A percentile compares a stretch with the other conserved stretches of the same genome.
phyloP scores from a whole-genome alignment of 2,329 filamentous ascomycete genomes.

The Xylaria sp. region DNA sequence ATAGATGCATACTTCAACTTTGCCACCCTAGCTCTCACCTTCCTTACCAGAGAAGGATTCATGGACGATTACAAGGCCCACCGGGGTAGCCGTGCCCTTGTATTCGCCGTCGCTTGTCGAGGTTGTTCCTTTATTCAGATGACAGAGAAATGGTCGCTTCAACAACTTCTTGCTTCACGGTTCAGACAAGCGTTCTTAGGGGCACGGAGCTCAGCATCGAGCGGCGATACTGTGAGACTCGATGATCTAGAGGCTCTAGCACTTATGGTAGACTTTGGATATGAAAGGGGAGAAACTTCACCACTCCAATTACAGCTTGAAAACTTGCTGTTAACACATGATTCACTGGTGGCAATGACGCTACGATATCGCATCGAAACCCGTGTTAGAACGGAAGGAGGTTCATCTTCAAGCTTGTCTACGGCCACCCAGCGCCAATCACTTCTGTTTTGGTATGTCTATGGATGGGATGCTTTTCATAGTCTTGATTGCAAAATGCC shows the following conservation, averaged over 20 bases:
- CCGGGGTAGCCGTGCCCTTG: conserved; percentile 13
- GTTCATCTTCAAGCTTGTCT: conserved; percentile 1
- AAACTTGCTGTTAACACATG: conserved; percentile 18
- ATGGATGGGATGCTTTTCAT: conserved; percentile 19
- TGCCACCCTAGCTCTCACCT: conserved; percentile 13
- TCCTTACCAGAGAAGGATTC: conserved; percentile 19
- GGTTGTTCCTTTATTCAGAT: conserved; percentile 16
- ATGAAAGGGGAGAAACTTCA: background rate
- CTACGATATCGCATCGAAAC: conserved; percentile 21
- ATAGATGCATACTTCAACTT: conserved; percentile 22
- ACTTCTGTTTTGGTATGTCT: conserved; percentile 18
- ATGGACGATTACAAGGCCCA: conserved; percentile 15
- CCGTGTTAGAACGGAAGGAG: background rate
- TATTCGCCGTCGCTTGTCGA: conserved; percentile 24
- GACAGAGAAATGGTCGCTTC: conserved; percentile 14
- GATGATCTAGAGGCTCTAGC: conserved; percentile 22
- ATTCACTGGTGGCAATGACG: conserved; percentile 22
- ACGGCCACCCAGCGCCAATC: conserved; percentile 11
- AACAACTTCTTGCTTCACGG: conserved; percentile 16
- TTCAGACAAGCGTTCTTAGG: conserved; percentile 21
- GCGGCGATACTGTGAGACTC: conserved; percentile 12
- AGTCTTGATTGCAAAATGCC: conserved; percentile 16
- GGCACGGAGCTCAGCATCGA: background rate
- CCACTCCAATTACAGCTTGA: conserved; percentile 17
- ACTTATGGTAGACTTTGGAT: conserved; percentile 23